Conservation (phyloP, 768 basidiomycete species). For the Trametes gibbosa region DNA sequence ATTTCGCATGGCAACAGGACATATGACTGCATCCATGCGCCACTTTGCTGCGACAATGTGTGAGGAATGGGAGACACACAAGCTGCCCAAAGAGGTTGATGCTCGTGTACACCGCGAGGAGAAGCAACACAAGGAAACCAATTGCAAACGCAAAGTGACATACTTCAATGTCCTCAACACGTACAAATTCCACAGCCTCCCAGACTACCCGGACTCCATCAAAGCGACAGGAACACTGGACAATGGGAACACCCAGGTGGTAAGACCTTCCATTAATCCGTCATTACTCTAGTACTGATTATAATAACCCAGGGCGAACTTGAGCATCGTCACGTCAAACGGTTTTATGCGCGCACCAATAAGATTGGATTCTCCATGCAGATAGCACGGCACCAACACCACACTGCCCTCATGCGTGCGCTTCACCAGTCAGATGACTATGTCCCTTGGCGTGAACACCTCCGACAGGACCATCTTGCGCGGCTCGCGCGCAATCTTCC, state of each 20-base stretch:
- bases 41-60: neutral
- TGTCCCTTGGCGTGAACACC: neutral
- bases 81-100: slow-evolving; percentile 1
- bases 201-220: slow-evolving; percentile 19
- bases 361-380: slow-evolving; percentile 32
- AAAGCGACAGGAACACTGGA: slow-evolving; percentile 24
- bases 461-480: neutral
- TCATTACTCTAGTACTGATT: neutral
- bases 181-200: slow-evolving; percentile 28
- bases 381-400: neutral
- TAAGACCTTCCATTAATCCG: slow-evolving; percentile 14
- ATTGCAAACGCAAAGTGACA: neutral
- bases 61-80: neutral
- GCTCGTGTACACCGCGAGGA: neutral
- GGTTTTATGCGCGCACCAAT: slow-evolving; percentile 35
- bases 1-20: slow-evolving; percentile 8
- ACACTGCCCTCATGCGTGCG: neutral
- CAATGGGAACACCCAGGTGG: slow-evolving; percentile 25
- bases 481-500: neutral
- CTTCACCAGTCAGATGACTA: neutral
- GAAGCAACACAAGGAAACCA: neutral
- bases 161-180: slow-evolving; percentile 21
- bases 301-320: slow-evolving; percentile 33
- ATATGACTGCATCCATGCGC: neutral
- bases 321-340: slow-evolving; percentile 37